These are phyloP conservation scores for Raphanus hybrid DNA, from an alignment of 441 rosid species.

Conservation along the genomic window DNA sequence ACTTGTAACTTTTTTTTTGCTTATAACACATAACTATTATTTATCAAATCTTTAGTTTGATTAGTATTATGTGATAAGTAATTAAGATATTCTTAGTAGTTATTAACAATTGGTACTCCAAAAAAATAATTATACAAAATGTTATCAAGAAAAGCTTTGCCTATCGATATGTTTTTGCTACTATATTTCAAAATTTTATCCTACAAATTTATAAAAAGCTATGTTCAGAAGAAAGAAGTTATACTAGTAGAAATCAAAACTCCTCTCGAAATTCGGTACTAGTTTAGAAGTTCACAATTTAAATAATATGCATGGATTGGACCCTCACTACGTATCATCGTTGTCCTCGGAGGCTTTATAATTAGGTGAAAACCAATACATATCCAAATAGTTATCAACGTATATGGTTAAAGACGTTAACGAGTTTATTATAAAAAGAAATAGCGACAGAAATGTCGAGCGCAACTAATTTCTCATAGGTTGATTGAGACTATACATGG, in stretches of 20 bases:
- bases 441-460: background rate
- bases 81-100: background rate
- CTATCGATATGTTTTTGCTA: background rate
- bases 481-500: conserved; percentile 17
- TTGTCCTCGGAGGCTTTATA: background rate
- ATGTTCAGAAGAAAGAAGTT: background rate
- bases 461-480: background rate
- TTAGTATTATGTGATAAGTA: background rate
- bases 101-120: background rate
- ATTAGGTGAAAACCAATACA: background rate
- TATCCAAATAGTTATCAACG: background rate
- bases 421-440: background rate
- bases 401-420: conserved; percentile 8
- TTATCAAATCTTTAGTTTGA: background rate
- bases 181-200: background rate
- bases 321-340: background rate
- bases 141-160: background rate
- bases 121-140: too few relatives aligned
- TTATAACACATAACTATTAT: background rate
- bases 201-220: background rate
- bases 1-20: background rate
- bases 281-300: background rate
- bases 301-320: background rate
- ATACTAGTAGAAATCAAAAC: background rate
- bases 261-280: background rate